These are phyloP conservation scores for Candida morakotiae DNA, from an alignment of 805 yeast species.

Conservation along the genomic window DNA sequence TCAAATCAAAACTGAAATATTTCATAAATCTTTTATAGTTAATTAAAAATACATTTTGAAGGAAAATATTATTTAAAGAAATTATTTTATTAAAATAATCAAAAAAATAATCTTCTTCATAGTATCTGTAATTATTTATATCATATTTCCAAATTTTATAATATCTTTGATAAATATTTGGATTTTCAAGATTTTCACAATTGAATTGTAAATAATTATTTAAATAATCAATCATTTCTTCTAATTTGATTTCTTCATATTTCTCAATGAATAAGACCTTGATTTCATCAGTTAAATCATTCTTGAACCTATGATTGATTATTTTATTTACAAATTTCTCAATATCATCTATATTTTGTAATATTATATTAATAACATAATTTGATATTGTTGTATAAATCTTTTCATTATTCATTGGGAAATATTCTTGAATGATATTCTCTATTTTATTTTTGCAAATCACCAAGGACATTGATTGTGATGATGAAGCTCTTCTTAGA, in stretches of 20 bases:
- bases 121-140: conserved; percentile 13
- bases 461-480: background rate
- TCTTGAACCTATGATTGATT: conserved; percentile 1
- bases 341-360: conserved; percentile 13
- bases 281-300: conserved; percentile 10
- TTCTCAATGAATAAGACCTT: conserved; percentile 14
- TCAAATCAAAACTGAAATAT: conserved; percentile 5
- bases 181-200: conserved; percentile 9
- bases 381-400: conserved; percentile 11
- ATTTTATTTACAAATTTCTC: conserved; percentile 1
- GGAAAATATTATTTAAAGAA: conserved; percentile 3
- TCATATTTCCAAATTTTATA: conserved; percentile 17
- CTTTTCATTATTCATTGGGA: conserved; percentile 8
- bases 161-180: conserved; percentile 14
- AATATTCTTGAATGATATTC: conserved; percentile 9
- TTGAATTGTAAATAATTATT: conserved; percentile 6
- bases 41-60: conserved; percentile 14
- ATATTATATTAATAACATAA: conserved; percentile 14
- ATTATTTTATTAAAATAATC: conserved; percentile 3
- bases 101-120: conserved; percentile 13
- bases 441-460: conserved; percentile 7
- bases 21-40: conserved; percentile 17
- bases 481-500: background rate
- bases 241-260: conserved; percentile 14
- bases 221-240: conserved; percentile 11